A percentile compares a stretch with the other conserved stretches of the same genome.
Evolutionary conservation across 129 eudicot genomes (phyloP).

Genomic region (Deinandra increscens): DNA sequence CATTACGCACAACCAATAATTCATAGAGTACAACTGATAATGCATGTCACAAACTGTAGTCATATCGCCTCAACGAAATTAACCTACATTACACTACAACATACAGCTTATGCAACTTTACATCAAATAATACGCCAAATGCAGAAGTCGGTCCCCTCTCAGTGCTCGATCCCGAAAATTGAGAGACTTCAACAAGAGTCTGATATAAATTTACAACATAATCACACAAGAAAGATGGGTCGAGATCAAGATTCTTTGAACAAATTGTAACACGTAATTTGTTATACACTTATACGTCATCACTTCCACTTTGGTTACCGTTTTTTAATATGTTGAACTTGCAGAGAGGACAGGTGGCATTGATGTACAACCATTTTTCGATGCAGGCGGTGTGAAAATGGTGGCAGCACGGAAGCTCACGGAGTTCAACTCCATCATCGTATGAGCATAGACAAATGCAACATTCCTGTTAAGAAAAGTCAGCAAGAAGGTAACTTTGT

Average conservation of each 20-base stretch:
- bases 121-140: conserved; percentile 30
- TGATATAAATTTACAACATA: conserved; percentile 31
- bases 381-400: conserved; percentile 83
- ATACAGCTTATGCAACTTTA: conserved; percentile 27
- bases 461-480: conserved; percentile 52
- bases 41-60: conserved; percentile 16
- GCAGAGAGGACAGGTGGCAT: conserved; percentile 94
- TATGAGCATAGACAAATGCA: conserved; percentile 75
- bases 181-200: conserved; percentile 24
- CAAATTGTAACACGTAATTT: neutral
- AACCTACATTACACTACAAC: conserved; percentile 21
- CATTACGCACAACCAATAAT: conserved; percentile 1
- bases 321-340: conserved; percentile 77
- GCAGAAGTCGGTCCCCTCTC: conserved; percentile 5
- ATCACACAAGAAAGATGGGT: conserved; percentile 28
- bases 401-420: conserved; percentile 80
- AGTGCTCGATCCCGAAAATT: conserved; percentile 16
- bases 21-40: conserved; percentile 25
- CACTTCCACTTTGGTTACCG: conserved; percentile 65
- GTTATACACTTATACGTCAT: conserved; percentile 48
- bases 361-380: conserved; percentile 78
- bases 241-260: conserved; percentile 18
- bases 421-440: conserved; percentile 69
- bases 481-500: neutral
- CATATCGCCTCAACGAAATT: conserved; percentile 4